Conservation (phyloP, 495 filamentous ascomycete genomes). For the Penicillium coprophilum region DNA sequence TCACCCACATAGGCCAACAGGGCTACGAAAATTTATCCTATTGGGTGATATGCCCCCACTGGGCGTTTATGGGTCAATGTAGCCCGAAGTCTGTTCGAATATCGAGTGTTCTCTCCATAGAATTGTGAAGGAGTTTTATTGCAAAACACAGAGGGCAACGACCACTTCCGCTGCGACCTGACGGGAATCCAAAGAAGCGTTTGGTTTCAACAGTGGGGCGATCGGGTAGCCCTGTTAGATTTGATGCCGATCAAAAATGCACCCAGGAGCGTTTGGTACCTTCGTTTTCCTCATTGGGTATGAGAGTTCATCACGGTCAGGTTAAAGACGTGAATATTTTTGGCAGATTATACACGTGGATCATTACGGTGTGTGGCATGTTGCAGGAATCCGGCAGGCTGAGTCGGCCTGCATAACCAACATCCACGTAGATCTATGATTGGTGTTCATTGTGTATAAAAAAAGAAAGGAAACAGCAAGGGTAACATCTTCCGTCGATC, state of each 20-base stretch:
- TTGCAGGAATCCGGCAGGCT: conserved; percentile 1
- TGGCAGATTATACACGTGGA: not conserved
- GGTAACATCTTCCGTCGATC: conserved; percentile 2
- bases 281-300: not conserved
- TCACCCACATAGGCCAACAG: not conserved
- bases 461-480: not conserved
- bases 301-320: not conserved
- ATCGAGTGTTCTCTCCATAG: not conserved
- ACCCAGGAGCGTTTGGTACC: not conserved
- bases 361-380: not conserved
- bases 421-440: not conserved
- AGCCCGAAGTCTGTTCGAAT: not conserved
- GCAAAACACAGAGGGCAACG: too few species aligned
- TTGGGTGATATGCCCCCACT: conserved; percentile 3
- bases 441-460: not conserved
- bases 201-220: conserved; percentile 2
- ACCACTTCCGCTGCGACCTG: too few species aligned
- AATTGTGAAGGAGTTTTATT: too few species aligned
- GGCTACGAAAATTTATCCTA: not conserved
- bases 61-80: not conserved
- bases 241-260: conserved; percentile 3
- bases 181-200: not conserved
- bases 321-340: conserved; percentile 3
- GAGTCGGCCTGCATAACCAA: conserved; percentile 2
- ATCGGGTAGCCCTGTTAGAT: not conserved